Evolutionary conservation across 352 stramenopile species (phyloP).

Genomic region (Globisporangium canariense): DNA sequence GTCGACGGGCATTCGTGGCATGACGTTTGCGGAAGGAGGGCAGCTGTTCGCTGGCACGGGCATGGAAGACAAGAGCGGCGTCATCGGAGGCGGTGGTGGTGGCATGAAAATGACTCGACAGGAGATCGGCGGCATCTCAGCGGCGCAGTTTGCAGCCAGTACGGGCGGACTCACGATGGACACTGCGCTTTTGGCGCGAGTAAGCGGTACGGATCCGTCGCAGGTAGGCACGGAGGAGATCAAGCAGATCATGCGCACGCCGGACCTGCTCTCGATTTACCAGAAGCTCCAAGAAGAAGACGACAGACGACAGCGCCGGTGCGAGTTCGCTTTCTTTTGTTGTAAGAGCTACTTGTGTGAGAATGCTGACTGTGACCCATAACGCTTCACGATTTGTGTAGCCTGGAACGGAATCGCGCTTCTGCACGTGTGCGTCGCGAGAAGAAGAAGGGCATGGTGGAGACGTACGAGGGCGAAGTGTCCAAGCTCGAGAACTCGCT

Average conservation of each 20-base stretch:
- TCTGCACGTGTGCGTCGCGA: constrained; percentile 78
- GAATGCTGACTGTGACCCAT: background rate
- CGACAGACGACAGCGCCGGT: constrained; percentile 66
- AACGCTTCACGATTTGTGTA: background rate
- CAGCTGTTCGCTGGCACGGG: constrained; percentile 19
- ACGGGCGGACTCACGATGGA: constrained; percentile 79
- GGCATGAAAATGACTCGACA: constrained; percentile 32
- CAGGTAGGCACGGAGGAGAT: constrained; percentile 82
- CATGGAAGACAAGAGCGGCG: constrained; percentile 18
- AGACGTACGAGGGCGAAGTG: constrained; percentile 83
- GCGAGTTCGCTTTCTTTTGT: background rate
- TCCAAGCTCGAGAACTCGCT: constrained; percentile 86
- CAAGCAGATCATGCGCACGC: constrained; percentile 84
- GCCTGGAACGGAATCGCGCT: constrained; percentile 74
- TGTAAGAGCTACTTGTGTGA: background rate
- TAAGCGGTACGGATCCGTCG: constrained; percentile 75
- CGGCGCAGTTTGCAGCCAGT: constrained; percentile 77
- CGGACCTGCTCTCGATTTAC: constrained; percentile 84
- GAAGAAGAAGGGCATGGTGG: constrained; percentile 88
- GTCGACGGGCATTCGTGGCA: constrained; percentile 54
- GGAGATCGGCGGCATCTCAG: constrained; percentile 56
- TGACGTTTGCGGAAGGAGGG: constrained; percentile 55
- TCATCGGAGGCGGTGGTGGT: constrained; percentile 26
- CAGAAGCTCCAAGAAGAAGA: constrained; percentile 88
- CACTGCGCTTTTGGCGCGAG: constrained; percentile 69